Base-by-base conservation (phyloP, 106 monocot genomes). In the Alisma plantagoaquatica region DNA sequence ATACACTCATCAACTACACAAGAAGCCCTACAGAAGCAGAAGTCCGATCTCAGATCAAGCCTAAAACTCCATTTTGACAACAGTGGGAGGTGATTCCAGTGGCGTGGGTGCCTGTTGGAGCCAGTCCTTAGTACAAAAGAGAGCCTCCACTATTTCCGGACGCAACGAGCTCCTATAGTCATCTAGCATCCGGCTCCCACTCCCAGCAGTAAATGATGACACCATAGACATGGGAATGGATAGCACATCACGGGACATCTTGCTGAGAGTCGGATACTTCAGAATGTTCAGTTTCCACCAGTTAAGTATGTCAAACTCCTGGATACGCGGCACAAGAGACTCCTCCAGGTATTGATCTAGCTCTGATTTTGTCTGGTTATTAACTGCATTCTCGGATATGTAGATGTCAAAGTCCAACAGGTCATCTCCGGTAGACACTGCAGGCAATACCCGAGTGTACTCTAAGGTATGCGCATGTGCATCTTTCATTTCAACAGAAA, bases 281-380 rank as follows among this genome's bases (percentile, higher is more conserved):
- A 93, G 33, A 24, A 61, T 74, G 43, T 93, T 93, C 16, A 87
- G 73, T 71, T 70, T 93, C 92, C 92, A 93, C 92, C 92, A 93
- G 68, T 71, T 65, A 46, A 93, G 30, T 53, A 87, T 80, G 32
- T 93, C 92, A 66, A 93, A 93, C 35, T 71, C 82, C 25, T 74
- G 79, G 52, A 76, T 73, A 9, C 87, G 72, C 8, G 92, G 74
- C n/a, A 79, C 56, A 22, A 92, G 78, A 33, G 66, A 38, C 53
- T 93, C 92, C 19, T 93, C 92, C 23, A 93, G 59, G 48, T 93
- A 93, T 70, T 87, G 92, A 9, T 93, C 92, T 42, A 93, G 57
- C 53, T 93, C 92, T 16, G 83, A 74, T 51, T 77, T 82, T n/a
- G 76, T 69, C 7, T 74, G 66, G 48, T 83, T 71, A 24, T 29